These are phyloP conservation scores for Colletotrichum noveboracense DNA, from an alignment of 2,329 filamentous ascomycete genomes.

Conservation along the genomic window DNA sequence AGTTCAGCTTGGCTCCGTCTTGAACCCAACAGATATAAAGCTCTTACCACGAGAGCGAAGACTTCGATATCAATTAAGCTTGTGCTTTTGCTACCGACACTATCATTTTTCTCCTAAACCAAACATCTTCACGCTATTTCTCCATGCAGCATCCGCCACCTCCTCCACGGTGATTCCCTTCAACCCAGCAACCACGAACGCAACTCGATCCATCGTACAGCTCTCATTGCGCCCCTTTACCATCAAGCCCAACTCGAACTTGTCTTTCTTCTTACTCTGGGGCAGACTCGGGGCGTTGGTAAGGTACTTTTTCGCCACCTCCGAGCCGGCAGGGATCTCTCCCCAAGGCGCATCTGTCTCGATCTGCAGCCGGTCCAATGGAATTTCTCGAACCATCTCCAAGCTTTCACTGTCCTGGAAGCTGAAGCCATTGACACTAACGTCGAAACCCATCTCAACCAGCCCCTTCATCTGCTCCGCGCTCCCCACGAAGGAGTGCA, in stretches of 20 bases:
- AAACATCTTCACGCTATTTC: conserved; percentile 38
- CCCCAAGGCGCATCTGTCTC: conserved; percentile 57
- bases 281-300: conserved; percentile 40
- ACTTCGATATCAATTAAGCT: neutral
- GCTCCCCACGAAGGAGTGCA: conserved; percentile 45
- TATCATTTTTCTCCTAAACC: neutral
- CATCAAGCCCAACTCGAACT: conserved; percentile 49
- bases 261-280: conserved; percentile 52
- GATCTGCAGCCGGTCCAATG: conserved; percentile 45
- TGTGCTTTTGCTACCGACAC: neutral
- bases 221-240: conserved; percentile 58
- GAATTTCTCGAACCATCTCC: conserved; percentile 46
- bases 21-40: neutral
- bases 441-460: conserved; percentile 40
- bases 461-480: conserved; percentile 42
- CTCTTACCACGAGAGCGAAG: neutral
- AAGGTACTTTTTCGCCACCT: conserved; percentile 47
- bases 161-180: conserved; percentile 47
- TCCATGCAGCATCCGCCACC: conserved; percentile 43
- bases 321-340: conserved; percentile 37
- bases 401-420: conserved; percentile 42
- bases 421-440: conserved; percentile 56
- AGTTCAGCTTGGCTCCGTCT: neutral
- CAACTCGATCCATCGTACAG: conserved; percentile 51
- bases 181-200: conserved; percentile 51